Conservation (phyloP, 306 rosid genomes). For the Carpinus fangiana region DNA sequence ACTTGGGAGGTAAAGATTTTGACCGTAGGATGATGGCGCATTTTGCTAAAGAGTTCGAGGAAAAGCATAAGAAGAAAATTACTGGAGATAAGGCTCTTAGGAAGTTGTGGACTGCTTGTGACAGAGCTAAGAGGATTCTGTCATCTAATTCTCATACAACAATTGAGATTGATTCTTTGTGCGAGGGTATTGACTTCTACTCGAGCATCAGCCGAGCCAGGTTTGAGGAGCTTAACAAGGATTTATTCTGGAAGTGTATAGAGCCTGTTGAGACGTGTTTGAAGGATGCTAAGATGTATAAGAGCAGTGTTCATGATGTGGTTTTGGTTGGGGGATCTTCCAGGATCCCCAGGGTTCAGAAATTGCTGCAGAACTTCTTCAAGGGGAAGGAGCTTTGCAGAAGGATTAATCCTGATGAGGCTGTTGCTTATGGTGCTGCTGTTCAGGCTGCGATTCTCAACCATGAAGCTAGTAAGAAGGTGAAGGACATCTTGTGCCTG, state of each 20-base stretch:
- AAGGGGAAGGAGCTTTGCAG: conserved; percentile 41
- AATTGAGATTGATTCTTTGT: conserved; percentile 41
- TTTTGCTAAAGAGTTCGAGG: conserved; percentile 38
- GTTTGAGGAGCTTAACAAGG: conserved; percentile 42
- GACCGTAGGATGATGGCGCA: conserved; percentile 38
- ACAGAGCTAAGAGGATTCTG: conserved; percentile 46
- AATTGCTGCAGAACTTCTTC: conserved; percentile 36
- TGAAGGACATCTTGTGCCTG: not conserved
- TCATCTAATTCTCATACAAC: conserved; percentile 40
- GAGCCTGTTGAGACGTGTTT: conserved; percentile 42
- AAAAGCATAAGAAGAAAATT: conserved; percentile 38
- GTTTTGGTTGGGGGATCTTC: conserved; percentile 45
- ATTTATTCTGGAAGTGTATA: conserved; percentile 39
- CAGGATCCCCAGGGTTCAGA: conserved; percentile 41
- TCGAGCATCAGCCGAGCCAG: conserved; percentile 24
- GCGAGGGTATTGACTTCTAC: conserved; percentile 39
- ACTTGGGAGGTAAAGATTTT: conserved; percentile 45
- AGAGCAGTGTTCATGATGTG: conserved; percentile 32
- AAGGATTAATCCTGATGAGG: conserved; percentile 48
- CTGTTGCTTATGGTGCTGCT: conserved; percentile 40
- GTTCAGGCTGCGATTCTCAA: conserved; percentile 43
- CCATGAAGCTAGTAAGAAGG: conserved; percentile 20
- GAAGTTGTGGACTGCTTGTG: conserved; percentile 41
- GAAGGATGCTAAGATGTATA: conserved; percentile 37
- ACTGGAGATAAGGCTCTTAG: conserved; percentile 31